Evolutionary conservation across 164 flowering plant species (phyloP), one percentile per base, ranked within the genome.

Genomic region (Vitis vinifera): DNA sequence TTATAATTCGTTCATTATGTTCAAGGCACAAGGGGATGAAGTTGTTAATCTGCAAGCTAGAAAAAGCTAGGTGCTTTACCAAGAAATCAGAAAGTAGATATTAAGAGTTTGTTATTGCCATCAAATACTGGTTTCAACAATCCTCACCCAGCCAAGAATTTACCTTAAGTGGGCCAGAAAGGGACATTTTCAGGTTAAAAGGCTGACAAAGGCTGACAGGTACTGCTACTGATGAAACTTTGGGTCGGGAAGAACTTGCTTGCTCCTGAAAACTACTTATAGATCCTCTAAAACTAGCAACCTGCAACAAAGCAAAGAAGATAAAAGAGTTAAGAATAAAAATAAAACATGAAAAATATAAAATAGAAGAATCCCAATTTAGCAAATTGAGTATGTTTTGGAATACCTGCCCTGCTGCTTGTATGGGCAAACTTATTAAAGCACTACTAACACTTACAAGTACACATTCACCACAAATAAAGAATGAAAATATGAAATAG

Each of bases 211-310:
- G 93, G 60, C 72, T 86, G 77, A 80, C 82, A 47, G 91, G 89
- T 44, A 71, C 93, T 59, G 68, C 37, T 4, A 95, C 88, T 10
- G 88, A 88, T 64, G 90, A 65, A 72, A 88, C 88, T 70, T 16
- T 78, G 37, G 79, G 59, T 69, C 83, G 83, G 75, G 82, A 37
- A 6, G 44, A 82, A 75, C 98, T 93, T 73, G 98, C 98, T 83
- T 93, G 98, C 74, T 95, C 92, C 75, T 87, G 94, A 75, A 91
- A 95, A 82, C 97, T 89, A 75, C 99, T 93, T 15, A 85, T 84
- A 68, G 97, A 90, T 67, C 94, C 94, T 74, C 98, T 87, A 15
- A 88, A 81, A 79, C 97, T 91, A 63, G 91, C 86, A 77, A 95
- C 97, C 99, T 95, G 91, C 50, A 74, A 75, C 51, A 9, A 55